Base-by-base conservation (phyloP, 805 yeast genomes). In the Barnettozyma vustinii region DNA sequence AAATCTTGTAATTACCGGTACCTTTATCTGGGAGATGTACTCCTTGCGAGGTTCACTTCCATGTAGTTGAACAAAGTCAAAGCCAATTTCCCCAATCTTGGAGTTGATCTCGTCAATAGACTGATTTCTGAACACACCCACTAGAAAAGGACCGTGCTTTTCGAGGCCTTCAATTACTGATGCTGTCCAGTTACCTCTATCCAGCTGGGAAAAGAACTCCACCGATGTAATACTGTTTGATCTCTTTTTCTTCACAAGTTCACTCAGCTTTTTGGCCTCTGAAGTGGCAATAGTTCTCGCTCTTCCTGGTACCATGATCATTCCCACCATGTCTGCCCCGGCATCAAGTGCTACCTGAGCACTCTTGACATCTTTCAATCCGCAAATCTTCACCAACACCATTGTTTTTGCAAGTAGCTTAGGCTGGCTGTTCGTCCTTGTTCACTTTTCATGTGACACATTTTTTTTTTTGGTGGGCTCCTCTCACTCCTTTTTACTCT, bases 71-170 rank as follows among this genome's bases (percentile, higher is more conserved):
- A 94, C 85, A 23, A 88, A 69, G 64, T 94, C 98, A 4, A 90
- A 61, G 1, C 69, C 68, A 15, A 83, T 64, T 8, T 72, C 74
- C 1, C 54, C 48, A 32, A 64, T 64, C 2, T 75, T 57, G 9
- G 55, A 49, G 37, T 72, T 62, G 1, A 92, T 84, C 13, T 83
- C 85, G 2, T 77, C 82, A 3, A 84, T 58, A 0, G 83, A 59
- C 64, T 91, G 97, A 63, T 94, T 88, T 51, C 91, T 73, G 69
- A 92, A 89, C 3, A 92, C 99, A 1, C 98, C 99, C 2, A 90
- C 97, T 2, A 86, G 64, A 55, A 72, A 79, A 0, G 94, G 94
- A 0, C 90, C 87, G 40, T 70, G 63, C 20, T 49, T 53, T 10
- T 44, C 44, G 6, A 72, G 51, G 16, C 53, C 47, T 5, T 59